Evolutionary conservation across 2,329 filamentous ascomycete genomes (phyloP), one percentile per base, ranked within the genome.

Genomic region (Colletotrichum tofieldiae): DNA sequence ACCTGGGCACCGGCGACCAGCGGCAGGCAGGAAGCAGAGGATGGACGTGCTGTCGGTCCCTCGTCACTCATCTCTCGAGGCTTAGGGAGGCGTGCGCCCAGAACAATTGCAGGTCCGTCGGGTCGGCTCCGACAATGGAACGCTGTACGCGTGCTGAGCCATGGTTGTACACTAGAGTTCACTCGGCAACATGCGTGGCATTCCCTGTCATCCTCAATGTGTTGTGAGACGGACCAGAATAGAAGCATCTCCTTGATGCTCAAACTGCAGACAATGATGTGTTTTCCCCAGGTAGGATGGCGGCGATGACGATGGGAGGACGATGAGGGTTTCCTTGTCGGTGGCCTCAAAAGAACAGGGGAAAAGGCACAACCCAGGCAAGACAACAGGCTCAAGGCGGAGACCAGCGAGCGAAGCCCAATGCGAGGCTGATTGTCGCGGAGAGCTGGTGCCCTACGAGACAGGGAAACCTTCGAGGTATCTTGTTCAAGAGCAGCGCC

Each of bases 111-210:
- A 54, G 54, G 32, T 64, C 65, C 59, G 65, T 69, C 45, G 59
- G 58, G 52, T 72, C 59, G 65, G 69, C 65, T 72, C 65, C 65
- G 69, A 72, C 45, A 56, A 64, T 32, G 59, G 41, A 45, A 69
- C 52, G 65, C 35, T 68, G 64, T 8, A 45, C 68, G 51, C 62
- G 49, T 59, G 37, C 35, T 16, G 32, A 14, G 2, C 26, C 39
- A 23, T 5, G 29, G 58, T 12, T 47, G 56, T 26, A 26, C 23
- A 26, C 23, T 2, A 51, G 32, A 37, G 26, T 20, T 11, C 18
- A 45, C 26, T 32, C 32, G 20, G 20, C n/a, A 35, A 29, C 39
- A 20, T 60, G 26, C 3, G 41, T 16, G 5, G 39, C 45, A 5
- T 12, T 45, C 20, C 41, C 29, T 12, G 43, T 61, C n/a, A 45